Conservation (phyloP, 2,329 filamentous ascomycete genomes). For the Fusarium brevicatenulatum region DNA sequence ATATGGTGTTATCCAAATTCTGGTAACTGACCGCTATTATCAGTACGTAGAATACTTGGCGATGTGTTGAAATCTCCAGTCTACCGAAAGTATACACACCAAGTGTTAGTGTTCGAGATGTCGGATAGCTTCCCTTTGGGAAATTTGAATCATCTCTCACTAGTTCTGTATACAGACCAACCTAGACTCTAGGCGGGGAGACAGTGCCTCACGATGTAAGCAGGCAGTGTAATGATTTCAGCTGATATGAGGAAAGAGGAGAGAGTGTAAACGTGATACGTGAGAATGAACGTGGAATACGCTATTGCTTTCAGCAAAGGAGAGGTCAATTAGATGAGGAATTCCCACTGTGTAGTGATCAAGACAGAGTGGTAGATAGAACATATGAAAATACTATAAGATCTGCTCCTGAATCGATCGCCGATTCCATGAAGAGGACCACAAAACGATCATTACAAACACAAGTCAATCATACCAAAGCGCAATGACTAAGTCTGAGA, state of each 20-base stretch:
- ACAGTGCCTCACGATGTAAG: background rate
- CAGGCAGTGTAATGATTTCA: background rate
- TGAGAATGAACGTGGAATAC: rapidly evolving
- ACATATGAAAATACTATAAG: rapidly evolving
- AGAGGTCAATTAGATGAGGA: rapidly evolving
- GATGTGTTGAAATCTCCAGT: background rate
- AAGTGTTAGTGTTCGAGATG: background rate
- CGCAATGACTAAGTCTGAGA: background rate
- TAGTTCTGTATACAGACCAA: background rate
- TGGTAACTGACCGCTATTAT: background rate
- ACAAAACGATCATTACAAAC: background rate
- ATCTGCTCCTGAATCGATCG: background rate
- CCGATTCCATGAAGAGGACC: rapidly evolving
- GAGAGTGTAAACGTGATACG: background rate
- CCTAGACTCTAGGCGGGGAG: rapidly evolving
- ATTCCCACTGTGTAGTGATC: rapidly evolving
- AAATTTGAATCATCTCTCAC: background rate
- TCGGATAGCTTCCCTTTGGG: rapidly evolving
- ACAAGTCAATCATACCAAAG: background rate
- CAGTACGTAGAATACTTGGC: rapidly evolving
- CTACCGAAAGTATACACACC: background rate
- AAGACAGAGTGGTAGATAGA: rapidly evolving
- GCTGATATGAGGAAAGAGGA: background rate
- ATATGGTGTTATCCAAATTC: background rate
- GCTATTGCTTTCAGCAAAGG: rapidly evolving